These are phyloP conservation scores for Lipomyces yamanashiensis DNA, from an alignment of 805 yeast species.

Conservation along the genomic window DNA sequence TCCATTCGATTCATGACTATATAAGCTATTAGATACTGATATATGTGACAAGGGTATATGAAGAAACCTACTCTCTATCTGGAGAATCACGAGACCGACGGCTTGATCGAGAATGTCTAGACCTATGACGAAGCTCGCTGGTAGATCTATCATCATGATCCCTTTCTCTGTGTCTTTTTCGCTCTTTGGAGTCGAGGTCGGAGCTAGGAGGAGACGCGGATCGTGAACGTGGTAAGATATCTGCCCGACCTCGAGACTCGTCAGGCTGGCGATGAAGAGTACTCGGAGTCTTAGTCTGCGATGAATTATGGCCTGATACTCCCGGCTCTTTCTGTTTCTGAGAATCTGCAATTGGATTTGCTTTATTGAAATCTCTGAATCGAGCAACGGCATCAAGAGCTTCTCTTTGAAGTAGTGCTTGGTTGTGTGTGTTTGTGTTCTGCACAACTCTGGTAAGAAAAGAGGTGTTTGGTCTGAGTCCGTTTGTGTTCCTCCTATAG, in stretches of 20 bases:
- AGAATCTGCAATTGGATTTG: not conserved
- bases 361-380: constrained; percentile 12
- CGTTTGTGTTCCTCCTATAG: constrained; percentile 12
- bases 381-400: constrained; percentile 19
- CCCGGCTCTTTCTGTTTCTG: not conserved
- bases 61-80: not conserved
- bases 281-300: no score
- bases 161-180: no score
- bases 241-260: no score
- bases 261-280: no score
- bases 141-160: no score
- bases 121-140: no score
- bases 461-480: constrained; percentile 22
- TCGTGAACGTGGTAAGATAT: no score
- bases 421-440: constrained; percentile 26
- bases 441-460: constrained; percentile 30
- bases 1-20: not conserved
- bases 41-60: no score
- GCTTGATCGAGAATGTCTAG: not conserved
- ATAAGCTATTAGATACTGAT: not conserved
- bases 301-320: not conserved
- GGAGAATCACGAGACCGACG: not conserved
- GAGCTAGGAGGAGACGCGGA: no score
- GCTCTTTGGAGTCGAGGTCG: no score
- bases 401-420: constrained; percentile 22